Conservation (phyloP, 352 stramenopile genomes). For the Nothophytophthora sp. region DNA sequence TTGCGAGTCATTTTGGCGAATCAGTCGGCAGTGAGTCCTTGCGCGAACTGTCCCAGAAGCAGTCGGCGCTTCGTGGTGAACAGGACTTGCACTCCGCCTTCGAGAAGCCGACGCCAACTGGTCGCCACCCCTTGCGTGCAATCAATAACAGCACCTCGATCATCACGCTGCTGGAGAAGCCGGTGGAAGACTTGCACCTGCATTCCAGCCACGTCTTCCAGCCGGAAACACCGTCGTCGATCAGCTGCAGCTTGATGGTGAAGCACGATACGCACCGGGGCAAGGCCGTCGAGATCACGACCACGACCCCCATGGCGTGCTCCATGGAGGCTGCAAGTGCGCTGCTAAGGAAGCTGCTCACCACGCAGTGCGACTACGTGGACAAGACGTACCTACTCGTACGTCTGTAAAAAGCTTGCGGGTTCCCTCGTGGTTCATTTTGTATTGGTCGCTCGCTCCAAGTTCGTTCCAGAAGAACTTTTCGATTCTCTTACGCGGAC, state of each 20-base stretch:
- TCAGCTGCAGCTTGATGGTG: not conserved
- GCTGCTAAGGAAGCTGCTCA: conserved; percentile 15
- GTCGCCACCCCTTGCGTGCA: not conserved
- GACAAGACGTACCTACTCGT: conserved; percentile 33
- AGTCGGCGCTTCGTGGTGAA: conserved; percentile 10
- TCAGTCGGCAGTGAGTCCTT: conserved; percentile 11
- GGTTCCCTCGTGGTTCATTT: not conserved
- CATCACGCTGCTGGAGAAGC: conserved; percentile 21
- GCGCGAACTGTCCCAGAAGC: conserved; percentile 11
- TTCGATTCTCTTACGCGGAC: conserved; percentile 7
- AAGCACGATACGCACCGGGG: not conserved
- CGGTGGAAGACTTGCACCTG: conserved; percentile 19
- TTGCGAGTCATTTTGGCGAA: conserved; percentile 14
- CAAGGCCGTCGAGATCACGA: conserved; percentile 16
- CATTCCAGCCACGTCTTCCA: conserved; percentile 16
- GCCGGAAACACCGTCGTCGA: not conserved
- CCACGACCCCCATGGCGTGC: conserved; percentile 6
- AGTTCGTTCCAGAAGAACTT: conserved; percentile 37
- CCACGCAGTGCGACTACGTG: conserved; percentile 8
- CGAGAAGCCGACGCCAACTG: not conserved
- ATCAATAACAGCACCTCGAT: not conserved
- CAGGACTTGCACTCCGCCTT: conserved; percentile 7
- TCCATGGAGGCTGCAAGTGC: conserved; percentile 14
- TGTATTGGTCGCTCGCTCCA: conserved; percentile 1
- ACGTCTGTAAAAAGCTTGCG: conserved; percentile 4